Conservation (phyloP, 495 filamentous ascomycete genomes). For the Chaetomium fimeti region DNA sequence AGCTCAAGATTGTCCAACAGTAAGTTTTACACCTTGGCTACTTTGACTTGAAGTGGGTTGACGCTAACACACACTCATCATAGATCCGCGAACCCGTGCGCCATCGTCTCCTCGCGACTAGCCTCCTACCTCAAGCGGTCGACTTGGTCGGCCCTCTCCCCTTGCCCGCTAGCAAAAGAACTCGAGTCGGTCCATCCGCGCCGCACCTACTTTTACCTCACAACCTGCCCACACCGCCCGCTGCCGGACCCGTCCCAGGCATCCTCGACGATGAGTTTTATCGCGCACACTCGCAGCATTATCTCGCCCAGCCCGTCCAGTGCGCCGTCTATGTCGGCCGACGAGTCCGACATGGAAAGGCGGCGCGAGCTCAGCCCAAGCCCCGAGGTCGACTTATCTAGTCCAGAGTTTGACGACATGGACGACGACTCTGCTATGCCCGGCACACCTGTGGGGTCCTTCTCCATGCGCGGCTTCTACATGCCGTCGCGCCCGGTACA, state of each 20-base stretch:
- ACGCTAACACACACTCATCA: constrained; percentile 36
- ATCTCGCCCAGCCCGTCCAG: constrained; percentile 86
- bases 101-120: constrained; percentile 90
- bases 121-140: constrained; percentile 84
- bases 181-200: constrained; percentile 88
- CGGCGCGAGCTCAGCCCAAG: constrained; percentile 79
- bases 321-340: constrained; percentile 60
- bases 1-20: constrained; percentile 86
- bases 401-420: constrained; percentile 79
- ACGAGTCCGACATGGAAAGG: constrained; percentile 58
- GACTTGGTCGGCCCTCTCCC: constrained; percentile 71
- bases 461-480: constrained; percentile 50
- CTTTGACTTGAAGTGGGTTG: constrained; percentile 1
- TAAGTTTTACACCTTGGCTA: constrained; percentile 47
- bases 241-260: constrained; percentile 67
- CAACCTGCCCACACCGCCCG: constrained; percentile 76
- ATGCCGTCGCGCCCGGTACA: constrained; percentile 42
- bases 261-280: constrained; percentile 39
- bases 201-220: constrained; percentile 94
- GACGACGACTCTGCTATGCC: constrained; percentile 58
- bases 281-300: constrained; percentile 51
- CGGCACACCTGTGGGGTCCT: constrained; percentile 57
- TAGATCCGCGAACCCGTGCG: constrained; percentile 93
- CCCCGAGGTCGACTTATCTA: constrained; percentile 88
- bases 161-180: constrained; percentile 89